phyloP scores from a whole-genome alignment of 192 early-diverging fungal genomes.

The Mortierella hygrophila region DNA sequence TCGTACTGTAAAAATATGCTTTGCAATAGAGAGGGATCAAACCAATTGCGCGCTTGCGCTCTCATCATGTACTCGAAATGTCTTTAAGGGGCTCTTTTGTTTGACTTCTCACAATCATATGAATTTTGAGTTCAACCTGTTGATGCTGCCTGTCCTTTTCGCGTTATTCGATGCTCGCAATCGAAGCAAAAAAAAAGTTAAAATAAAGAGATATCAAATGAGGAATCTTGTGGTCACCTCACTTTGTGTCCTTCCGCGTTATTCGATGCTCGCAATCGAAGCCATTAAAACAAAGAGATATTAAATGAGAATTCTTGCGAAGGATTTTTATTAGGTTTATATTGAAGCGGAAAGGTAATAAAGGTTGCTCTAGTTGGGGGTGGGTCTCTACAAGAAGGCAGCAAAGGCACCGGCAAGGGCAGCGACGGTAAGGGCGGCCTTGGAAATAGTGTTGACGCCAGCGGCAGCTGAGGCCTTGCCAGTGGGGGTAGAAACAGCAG shows the following conservation, averaged over 20 bases:
- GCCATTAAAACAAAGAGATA: too few species aligned
- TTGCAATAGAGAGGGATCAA: conserved; percentile 26
- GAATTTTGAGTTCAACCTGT: too few species aligned
- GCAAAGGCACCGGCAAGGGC: conserved; percentile 23
- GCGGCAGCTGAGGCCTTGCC: conserved; percentile 14
- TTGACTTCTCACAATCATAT: too few species aligned
- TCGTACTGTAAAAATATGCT: conserved; percentile 10
- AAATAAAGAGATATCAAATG: too few species aligned
- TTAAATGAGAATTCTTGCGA: too few species aligned
- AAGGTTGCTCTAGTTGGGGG: not conserved
- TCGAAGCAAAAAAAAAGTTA: too few species aligned
- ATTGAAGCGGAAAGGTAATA: too few species aligned
- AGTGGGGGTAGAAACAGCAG: not conserved
- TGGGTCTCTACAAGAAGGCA: not conserved
- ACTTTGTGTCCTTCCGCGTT: too few species aligned
- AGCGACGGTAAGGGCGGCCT: conserved; percentile 17
- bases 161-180: too few species aligned
- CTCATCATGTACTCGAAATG: not conserved
- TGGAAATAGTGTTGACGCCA: conserved; percentile 1
- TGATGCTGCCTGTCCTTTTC: too few species aligned
- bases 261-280: too few species aligned
- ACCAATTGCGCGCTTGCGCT: not conserved
- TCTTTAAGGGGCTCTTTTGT: not conserved
- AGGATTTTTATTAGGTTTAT: not conserved
- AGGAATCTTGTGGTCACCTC: too few species aligned